Evolutionary conservation across 1,284 basidiomycete genomes (phyloP), one percentile per base, ranked within the genome.

Genomic region (Vanrija sp.): DNA sequence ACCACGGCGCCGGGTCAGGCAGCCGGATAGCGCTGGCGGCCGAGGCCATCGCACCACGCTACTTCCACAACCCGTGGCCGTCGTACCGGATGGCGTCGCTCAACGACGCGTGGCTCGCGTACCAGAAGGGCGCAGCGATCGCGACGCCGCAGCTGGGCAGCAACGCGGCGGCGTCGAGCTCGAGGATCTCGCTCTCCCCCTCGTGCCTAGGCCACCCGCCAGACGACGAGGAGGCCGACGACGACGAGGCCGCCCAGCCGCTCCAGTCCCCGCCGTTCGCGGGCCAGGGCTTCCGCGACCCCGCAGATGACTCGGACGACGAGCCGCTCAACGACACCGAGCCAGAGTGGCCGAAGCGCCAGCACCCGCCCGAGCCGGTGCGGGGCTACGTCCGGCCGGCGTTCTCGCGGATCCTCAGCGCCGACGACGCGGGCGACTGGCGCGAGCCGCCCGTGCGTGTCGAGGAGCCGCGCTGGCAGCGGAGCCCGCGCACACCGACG

Each of bases 31-130:
- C 24, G 4, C 24, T 8, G 12, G 18, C n/a, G 24, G 20, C 12
- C n/a, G 23, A 37, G 14, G 23, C 31, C 35, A 37, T 31, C n/a
- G 61, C 60, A 19, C 65, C 70, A 6, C 54, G 51, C 12, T 68
- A 66, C 50, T 76, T 75, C 54, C 57, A 64, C 51, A 76, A 76
- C 55, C 75, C 75, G 0, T 76, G 75, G 75, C 68, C 67, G 39
- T 73, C 71, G 8, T 76, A 71, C 56, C 64, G 71, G 12, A 53
- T 65, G 3, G 64, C 71, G 3, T 62, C 65, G 0, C 48, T 70
- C 22, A 51, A 41, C 6, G 75, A 76, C 47, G 65, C 68, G 4
- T 74, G 63, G 54, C 47, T 59, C 10, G 65, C 73, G 0, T 74
- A 71, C 53, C 62, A 68, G 46, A 62, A 66, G 39, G 75, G 75